Conservation (phyloP, 345 rosid species). For the Cardiospermum halicacabum region DNA sequence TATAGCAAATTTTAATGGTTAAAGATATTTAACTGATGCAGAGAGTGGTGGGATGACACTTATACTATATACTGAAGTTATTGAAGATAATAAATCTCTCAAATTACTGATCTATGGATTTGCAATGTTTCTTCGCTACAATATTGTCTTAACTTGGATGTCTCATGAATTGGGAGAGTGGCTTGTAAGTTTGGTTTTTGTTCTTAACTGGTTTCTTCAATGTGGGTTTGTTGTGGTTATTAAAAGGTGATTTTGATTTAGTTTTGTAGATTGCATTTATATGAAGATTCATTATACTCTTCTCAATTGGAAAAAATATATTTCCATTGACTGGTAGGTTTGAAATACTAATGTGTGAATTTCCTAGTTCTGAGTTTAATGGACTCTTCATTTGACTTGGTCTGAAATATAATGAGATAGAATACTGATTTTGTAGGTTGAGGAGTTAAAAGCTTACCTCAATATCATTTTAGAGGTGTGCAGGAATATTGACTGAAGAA, state of each 20-base stretch:
- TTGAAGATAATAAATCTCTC: too few relatives aligned
- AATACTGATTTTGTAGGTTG: conserved; percentile 9
- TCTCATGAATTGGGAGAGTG: background rate
- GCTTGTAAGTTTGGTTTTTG: background rate
- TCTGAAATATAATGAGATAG: background rate
- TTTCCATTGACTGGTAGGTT: background rate
- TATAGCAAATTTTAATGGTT: too few relatives aligned
- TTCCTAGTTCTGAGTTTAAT: background rate
- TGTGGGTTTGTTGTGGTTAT: background rate
- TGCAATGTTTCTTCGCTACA: background rate
- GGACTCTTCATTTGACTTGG: background rate
- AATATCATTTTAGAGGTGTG: background rate
- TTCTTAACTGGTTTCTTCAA: background rate
- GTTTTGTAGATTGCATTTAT: background rate
- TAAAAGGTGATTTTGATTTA: background rate
- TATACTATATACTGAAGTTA: too few relatives aligned
- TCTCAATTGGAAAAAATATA: background rate
- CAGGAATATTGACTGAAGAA: conserved; percentile 1
- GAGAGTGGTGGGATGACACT: too few relatives aligned
- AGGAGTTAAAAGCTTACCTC: conserved; percentile 7
- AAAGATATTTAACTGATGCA: too few relatives aligned
- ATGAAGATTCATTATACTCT: background rate
- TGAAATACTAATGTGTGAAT: background rate
- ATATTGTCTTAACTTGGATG: background rate
- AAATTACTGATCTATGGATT: background rate